Evolutionary conservation across 2,329 filamentous ascomycete species (phyloP).

Genomic region (Sordariomycetes sp.): DNA sequence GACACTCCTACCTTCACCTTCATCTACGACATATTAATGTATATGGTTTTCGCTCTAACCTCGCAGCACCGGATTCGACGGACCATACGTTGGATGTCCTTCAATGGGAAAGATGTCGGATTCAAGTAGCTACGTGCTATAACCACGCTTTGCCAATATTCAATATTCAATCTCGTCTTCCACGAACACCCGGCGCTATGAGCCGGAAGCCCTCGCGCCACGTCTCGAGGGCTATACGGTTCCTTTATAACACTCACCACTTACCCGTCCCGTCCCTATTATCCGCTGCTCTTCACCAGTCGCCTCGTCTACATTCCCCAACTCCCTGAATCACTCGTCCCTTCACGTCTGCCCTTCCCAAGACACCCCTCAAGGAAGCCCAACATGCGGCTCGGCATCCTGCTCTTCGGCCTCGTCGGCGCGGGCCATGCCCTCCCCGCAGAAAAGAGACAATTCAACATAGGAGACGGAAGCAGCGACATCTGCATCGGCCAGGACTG

Average conservation of each 20-base stretch:
- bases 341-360: not conserved
- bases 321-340: not conserved
- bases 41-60: not conserved
- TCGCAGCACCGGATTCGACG: not conserved
- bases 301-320: not conserved
- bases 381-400: constrained; percentile 3
- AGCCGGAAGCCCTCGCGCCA: constrained; percentile 1
- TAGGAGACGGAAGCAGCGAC: not conserved
- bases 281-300: not conserved
- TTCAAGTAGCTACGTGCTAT: not conserved
- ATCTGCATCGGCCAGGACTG: constrained; percentile 1
- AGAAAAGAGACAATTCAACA: not conserved
- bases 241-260: constrained; percentile 1
- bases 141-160: constrained; percentile 3
- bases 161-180: not conserved
- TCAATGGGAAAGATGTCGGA: not conserved
- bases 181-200: constrained; percentile 1
- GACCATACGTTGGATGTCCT: not conserved
- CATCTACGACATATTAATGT: constrained; percentile 5
- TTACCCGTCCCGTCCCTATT: not conserved
- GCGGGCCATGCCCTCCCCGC: constrained; percentile 3
- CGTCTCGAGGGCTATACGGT: not conserved
- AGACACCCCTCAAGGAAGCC: not conserved
- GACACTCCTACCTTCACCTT: not conserved
- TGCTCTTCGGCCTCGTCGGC: constrained; percentile 3